Evolutionary conservation across 2,329 filamentous ascomycete species (phyloP), one percentile per base, ranked within the genome.

Genomic region (Aureobasidium zeae): DNA sequence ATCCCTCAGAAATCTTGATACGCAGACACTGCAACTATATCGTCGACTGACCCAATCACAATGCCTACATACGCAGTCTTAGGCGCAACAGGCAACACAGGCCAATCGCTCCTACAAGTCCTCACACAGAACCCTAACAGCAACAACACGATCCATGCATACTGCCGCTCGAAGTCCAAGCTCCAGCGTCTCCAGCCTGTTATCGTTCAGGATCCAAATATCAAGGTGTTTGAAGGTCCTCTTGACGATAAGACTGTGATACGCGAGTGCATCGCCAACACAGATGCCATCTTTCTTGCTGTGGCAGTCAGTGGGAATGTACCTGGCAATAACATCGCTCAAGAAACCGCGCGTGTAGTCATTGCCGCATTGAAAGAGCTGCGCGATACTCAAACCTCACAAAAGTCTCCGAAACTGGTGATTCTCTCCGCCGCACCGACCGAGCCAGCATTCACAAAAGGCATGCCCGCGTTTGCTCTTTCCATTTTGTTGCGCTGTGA

Each of bases 261-360:
- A 5, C 39, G 48, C 3, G n/a, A 49, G 0, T 70, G 64, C 49
- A 39, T 72, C 4, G 50, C 53, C 7, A 60, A 51, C 37, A 48
- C 49, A 29, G 48, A 49, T 3, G 65, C 63, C 16, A 57, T 68
- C 12, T 72, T 73, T 51, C 52, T 66, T 2, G 53, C 55, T 8
- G 58, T 68, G 1, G 52, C 63, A 1, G 65, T 57, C 21, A 68
- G 66, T 47, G 63, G 68, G 52, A 73, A 71, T 50, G 50, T 66
- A 0, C 69, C 69, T 0, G 62, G 61, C 8, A 64, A 57, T 36
- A 54, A 53, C 13, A 46, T 71, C 2, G 52, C 51, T 2, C 59
- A 63, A 35, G 63, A 70, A 47, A 55, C 52, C 1, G 58, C 63
- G 1, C 16, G 45, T 1, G 49, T 46, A 11, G 55, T 72, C 1